Evolutionary conservation across 495 filamentous ascomycete genomes (phyloP).

Genomic region (Penicillium canariense): DNA sequence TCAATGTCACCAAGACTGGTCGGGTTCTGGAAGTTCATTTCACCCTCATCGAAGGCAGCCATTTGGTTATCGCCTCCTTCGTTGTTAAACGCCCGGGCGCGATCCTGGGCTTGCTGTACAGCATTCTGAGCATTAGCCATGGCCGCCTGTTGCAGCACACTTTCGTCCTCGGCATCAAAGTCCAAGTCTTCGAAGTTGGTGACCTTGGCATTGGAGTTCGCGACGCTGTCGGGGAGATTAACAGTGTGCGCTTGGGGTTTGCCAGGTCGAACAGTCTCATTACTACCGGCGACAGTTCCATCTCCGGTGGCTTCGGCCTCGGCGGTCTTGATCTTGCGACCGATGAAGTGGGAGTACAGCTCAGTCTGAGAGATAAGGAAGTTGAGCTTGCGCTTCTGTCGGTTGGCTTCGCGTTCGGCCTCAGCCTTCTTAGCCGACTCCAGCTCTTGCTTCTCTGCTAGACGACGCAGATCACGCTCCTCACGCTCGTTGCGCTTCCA

Average conservation of each 20-base stretch:
- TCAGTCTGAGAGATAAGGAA: slow-evolving; percentile 99
- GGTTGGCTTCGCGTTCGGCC: slow-evolving; percentile 92
- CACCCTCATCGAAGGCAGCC: slow-evolving; percentile 65
- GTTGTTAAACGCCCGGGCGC: slow-evolving; percentile 86
- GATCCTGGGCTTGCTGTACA: slow-evolving; percentile 90
- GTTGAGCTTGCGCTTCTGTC: slow-evolving; percentile 97
- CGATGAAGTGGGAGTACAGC: slow-evolving; percentile 98
- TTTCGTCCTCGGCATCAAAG: slow-evolving; percentile 94
- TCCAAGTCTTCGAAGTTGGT: slow-evolving; percentile 92
- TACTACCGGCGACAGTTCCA: slow-evolving; percentile 56
- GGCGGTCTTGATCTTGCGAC: slow-evolving; percentile 96
- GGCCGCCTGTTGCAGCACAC: slow-evolving; percentile 73
- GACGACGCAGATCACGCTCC: slow-evolving; percentile 89
- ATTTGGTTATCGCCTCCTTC: slow-evolving; percentile 47
- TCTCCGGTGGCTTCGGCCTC: slow-evolving; percentile 91
- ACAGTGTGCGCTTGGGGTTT: slow-evolving; percentile 48
- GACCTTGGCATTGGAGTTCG: slow-evolving; percentile 62
- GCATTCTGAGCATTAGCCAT: slow-evolving; percentile 96
- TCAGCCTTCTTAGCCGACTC: slow-evolving; percentile 96
- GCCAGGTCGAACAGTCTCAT: slow-evolving; percentile 44
- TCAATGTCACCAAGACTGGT: slow-evolving; percentile 90
- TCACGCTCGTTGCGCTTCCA: slow-evolving; percentile 99
- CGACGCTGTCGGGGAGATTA: slow-evolving; percentile 58
- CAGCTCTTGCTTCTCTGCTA: slow-evolving; percentile 92
- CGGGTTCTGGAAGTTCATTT: slow-evolving; percentile 99